Evolutionary conservation across 768 basidiomycete species (phyloP).

Genomic region (Boletus patriciae): DNA sequence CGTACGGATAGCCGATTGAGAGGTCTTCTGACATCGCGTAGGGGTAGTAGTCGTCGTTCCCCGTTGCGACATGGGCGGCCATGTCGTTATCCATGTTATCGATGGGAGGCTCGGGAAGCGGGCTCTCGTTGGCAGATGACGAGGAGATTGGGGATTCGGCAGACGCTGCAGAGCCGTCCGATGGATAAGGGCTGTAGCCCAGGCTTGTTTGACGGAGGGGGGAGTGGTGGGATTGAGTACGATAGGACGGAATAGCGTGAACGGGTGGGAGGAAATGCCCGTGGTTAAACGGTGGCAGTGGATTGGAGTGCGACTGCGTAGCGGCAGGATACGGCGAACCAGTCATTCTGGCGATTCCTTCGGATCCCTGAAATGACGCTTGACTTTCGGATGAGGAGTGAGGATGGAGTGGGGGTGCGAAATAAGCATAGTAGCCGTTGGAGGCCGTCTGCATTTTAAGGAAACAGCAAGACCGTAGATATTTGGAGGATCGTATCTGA

Average conservation of each 20-base stretch:
- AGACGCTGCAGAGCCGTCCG: constrained; percentile 37
- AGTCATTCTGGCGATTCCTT: constrained; percentile 24
- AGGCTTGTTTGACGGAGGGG: constrained; percentile 18
- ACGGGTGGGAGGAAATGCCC: constrained; percentile 21
- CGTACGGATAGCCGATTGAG: constrained; percentile 23
- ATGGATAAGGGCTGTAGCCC: constrained; percentile 38
- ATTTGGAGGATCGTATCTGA: constrained; percentile 22
- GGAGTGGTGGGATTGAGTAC: constrained; percentile 14
- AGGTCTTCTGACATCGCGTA: constrained; percentile 29
- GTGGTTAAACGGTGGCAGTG: constrained; percentile 14
- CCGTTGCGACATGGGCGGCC: constrained; percentile 24
- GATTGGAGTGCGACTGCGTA: constrained; percentile 21
- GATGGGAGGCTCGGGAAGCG: constrained; percentile 38
- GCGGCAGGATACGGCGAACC: constrained; percentile 22
- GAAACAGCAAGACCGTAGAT: constrained; percentile 15
- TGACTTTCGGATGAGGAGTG: constrained; percentile 13
- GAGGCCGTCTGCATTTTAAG: constrained; percentile 33
- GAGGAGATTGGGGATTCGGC: constrained; percentile 43
- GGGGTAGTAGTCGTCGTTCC: constrained; percentile 30
- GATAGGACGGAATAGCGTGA: constrained; percentile 21
- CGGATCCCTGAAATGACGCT: constrained; percentile 7
- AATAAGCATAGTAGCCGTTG: constrained; percentile 22
- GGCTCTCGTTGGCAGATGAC: constrained; percentile 40
- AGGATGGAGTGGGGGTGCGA: constrained; percentile 21
- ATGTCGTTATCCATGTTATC: constrained; percentile 35